Conservation (phyloP, 176 grass and related monocot species). For the Ananas comosus region DNA sequence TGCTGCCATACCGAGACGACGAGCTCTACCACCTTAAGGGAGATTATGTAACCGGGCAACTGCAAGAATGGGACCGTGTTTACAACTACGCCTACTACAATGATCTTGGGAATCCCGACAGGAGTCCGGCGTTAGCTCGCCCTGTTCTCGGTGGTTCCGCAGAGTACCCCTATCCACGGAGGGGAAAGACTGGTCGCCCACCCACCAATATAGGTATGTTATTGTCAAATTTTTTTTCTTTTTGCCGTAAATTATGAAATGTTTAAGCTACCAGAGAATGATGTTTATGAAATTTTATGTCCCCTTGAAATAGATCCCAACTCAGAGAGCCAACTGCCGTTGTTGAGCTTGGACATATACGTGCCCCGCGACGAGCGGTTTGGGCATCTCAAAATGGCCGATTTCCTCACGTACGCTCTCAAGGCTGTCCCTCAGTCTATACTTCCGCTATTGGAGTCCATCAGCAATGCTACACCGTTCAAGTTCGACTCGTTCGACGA, state of each 20-base stretch:
- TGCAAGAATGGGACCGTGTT: constrained; percentile 28
- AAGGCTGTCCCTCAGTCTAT: constrained; percentile 41
- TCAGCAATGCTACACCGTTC: constrained; percentile 22
- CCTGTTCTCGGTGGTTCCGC: constrained; percentile 33
- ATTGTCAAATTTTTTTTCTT: background rate
- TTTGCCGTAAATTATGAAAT: background rate
- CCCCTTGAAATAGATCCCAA: constrained; percentile 33
- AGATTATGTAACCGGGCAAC: background rate
- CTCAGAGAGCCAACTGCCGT: constrained; percentile 42
- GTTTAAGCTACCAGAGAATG: too few relatives aligned
- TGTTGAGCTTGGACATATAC: constrained; percentile 39
- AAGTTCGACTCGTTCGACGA: constrained; percentile 64
- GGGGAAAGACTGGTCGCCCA: constrained; percentile 27
- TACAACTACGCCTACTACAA: constrained; percentile 49
- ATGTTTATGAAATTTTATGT: background rate
- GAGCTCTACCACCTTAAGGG: constrained; percentile 39
- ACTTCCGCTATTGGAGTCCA: constrained; percentile 36
- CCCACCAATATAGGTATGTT: constrained; percentile 10
- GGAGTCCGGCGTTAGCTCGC: background rate
- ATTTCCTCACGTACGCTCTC: constrained; percentile 41
- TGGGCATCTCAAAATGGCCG: constrained; percentile 52
- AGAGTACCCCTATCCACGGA: constrained; percentile 40
- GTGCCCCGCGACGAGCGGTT: constrained; percentile 67
- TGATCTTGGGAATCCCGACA: constrained; percentile 36
- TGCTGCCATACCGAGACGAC: constrained; percentile 31